Evolutionary conservation across 345 rosid genomes (phyloP).

Genomic region (Ceriops zippeliana): DNA sequence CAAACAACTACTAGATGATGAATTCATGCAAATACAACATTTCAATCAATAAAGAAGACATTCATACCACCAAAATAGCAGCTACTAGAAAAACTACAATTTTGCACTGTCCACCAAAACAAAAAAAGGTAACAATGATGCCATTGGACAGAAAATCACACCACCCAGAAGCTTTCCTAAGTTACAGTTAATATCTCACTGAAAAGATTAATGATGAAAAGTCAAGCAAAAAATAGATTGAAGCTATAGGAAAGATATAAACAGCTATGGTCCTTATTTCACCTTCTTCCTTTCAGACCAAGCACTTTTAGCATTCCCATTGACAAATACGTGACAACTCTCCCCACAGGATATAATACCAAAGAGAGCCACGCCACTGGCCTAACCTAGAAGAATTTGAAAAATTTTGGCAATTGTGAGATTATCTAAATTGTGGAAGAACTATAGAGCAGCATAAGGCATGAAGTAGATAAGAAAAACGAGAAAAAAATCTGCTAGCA

Average conservation of each 20-base stretch:
- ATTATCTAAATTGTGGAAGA: slow-evolving; percentile 11
- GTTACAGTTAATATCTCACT: too few relatives aligned
- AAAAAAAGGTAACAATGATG: too few relatives aligned
- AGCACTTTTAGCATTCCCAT: slow-evolving; percentile 96
- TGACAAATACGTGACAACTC: slow-evolving; percentile 86
- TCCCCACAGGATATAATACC: slow-evolving; percentile 89
- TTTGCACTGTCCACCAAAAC: too few relatives aligned
- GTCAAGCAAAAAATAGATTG: not conserved
- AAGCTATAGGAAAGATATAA: not conserved
- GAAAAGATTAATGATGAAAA: not conserved
- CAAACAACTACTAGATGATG: too few relatives aligned
- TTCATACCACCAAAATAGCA: too few relatives aligned
- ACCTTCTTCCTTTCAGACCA: slow-evolving; percentile 97
- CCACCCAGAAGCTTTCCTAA: too few relatives aligned
- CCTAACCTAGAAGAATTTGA: slow-evolving; percentile 74
- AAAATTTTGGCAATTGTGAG: slow-evolving; percentile 9
- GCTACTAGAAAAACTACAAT: too few relatives aligned
- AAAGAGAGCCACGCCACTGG: slow-evolving; percentile 99
- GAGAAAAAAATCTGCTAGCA: not conserved
- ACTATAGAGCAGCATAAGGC: not conserved
- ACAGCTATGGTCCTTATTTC: slow-evolving; percentile 4
- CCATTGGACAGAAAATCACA: too few relatives aligned
- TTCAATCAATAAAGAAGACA: too few relatives aligned
- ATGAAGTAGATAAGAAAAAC: not conserved
- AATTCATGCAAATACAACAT: too few relatives aligned